A percentile compares a stretch with the other conserved stretches of the same genome.
Evolutionary conservation across 306 rosid genomes (phyloP).

Genomic region (Dryas drummondii): DNA sequence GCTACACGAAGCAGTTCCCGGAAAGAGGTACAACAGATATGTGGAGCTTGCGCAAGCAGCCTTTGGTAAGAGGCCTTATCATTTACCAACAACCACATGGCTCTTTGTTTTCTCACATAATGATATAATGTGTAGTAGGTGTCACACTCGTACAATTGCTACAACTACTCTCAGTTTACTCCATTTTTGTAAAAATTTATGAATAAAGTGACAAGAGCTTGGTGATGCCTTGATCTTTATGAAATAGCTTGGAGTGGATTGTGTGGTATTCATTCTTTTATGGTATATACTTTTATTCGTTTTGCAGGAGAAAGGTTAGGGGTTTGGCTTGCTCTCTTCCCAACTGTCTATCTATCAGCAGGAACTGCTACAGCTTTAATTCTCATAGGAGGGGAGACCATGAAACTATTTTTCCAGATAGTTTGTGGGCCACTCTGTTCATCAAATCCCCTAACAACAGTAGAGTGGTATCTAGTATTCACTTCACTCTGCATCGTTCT

Average conservation of each 20-base stretch:
- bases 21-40: constrained; percentile 96
- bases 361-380: constrained; percentile 98
- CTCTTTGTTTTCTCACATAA: neutral
- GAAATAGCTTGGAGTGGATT: neutral
- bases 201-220: no score
- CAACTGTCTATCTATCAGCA: constrained; percentile 91
- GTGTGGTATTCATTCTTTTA: neutral
- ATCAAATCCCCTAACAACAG: constrained; percentile 89
- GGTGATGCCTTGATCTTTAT: neutral
- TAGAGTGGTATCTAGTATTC: constrained; percentile 97
- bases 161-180: no score
- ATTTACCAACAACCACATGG: neutral
- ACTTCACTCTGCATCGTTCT: constrained; percentile 88
- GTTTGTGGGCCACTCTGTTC: constrained; percentile 90
- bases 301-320: constrained; percentile 92
- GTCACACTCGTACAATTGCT: neutral
- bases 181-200: neutral
- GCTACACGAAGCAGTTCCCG: constrained; percentile 98
- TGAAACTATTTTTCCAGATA: constrained; percentile 93
- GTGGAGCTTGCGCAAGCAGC: constrained; percentile 99
- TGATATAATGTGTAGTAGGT: neutral
- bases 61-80: constrained; percentile 57
- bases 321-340: constrained; percentile 96
- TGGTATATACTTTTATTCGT: constrained; percentile 12
- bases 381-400: constrained; percentile 96